A percentile compares a stretch with the other conserved stretches of the same genome.
Evolutionary conservation across 2,329 filamentous ascomycete species (phyloP).

Genomic region (Clathrospora elynae): DNA sequence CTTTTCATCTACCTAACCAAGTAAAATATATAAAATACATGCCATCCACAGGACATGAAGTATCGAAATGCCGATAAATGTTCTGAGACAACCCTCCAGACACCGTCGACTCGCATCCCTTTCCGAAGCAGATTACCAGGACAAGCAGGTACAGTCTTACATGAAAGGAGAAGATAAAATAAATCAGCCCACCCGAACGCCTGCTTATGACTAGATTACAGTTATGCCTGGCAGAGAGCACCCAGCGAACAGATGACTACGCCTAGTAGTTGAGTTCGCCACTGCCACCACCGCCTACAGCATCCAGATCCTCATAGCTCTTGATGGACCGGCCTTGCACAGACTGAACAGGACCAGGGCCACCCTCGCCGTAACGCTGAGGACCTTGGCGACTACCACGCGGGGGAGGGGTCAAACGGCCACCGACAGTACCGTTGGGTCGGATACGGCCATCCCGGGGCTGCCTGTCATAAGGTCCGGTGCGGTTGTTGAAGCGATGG

Average conservation of each 20-base stretch:
- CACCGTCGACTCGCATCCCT: conserved; percentile 11
- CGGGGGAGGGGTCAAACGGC: conserved; percentile 54
- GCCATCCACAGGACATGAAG: conserved; percentile 5
- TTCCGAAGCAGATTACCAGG: conserved; percentile 9
- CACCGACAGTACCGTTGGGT: conserved; percentile 54
- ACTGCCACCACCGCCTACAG: conserved; percentile 64
- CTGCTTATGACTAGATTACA: conserved; percentile 20
- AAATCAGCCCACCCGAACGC: conserved; percentile 27
- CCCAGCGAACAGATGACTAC: not conserved
- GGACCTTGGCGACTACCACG: conserved; percentile 54
- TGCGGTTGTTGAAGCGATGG: conserved; percentile 47
- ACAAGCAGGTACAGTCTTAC: conserved; percentile 19
- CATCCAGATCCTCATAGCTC: conserved; percentile 97
- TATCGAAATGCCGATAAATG: conserved; percentile 6
- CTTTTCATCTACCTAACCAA: not conserved
- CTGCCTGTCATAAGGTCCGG: conserved; percentile 51
- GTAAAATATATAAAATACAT: conserved; percentile 1
- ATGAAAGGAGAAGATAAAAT: conserved; percentile 12
- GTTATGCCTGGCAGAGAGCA: conserved; percentile 4
- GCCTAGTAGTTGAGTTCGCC: conserved; percentile 86
- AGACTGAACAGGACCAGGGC: conserved; percentile 83
- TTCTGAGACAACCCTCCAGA: conserved; percentile 4
- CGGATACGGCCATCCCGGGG: conserved; percentile 51
- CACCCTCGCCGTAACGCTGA: conserved; percentile 77
- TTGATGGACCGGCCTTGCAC: conserved; percentile 91